These are phyloP conservation scores for Salix arbutifolia DNA, from an alignment of 345 rosid genomes.

Conservation along the genomic window DNA sequence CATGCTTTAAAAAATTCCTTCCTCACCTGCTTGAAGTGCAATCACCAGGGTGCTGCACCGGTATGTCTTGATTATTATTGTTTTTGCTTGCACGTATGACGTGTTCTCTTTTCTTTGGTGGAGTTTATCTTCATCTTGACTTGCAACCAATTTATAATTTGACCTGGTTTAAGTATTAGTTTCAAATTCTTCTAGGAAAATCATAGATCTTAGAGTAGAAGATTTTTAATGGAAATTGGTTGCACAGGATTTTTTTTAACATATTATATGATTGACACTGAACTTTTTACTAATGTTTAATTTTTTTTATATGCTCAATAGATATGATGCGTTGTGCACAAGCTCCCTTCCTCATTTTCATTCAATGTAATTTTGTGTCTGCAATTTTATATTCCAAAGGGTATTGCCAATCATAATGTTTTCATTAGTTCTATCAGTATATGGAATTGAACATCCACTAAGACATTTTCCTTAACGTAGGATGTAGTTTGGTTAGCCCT, in stretches of 20 bases:
- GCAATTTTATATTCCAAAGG: background rate
- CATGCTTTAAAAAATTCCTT: conserved; percentile 72
- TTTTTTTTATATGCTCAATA: too few species aligned
- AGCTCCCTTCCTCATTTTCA: background rate
- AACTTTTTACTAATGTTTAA: too few species aligned
- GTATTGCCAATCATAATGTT: background rate
- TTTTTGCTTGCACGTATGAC: background rate
- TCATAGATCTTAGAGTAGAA: background rate
- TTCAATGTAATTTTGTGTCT: background rate
- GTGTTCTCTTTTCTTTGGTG: background rate
- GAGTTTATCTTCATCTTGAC: background rate
- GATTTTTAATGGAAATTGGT: too few species aligned
- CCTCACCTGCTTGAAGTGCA: conserved; percentile 69
- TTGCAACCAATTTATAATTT: background rate
- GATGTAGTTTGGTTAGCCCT: background rate
- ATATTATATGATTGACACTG: background rate
- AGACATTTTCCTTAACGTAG: background rate
- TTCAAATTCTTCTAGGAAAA: background rate
- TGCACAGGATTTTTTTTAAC: background rate
- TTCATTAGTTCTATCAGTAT: background rate
- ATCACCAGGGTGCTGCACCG: conserved; percentile 93
- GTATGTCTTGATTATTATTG: conserved; percentile 41
- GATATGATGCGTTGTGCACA: too few species aligned
- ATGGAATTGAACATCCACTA: background rate
- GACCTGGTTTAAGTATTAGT: background rate